Conservation (phyloP, 1,284 basidiomycete species). For the Trichosporon asahii region DNA sequence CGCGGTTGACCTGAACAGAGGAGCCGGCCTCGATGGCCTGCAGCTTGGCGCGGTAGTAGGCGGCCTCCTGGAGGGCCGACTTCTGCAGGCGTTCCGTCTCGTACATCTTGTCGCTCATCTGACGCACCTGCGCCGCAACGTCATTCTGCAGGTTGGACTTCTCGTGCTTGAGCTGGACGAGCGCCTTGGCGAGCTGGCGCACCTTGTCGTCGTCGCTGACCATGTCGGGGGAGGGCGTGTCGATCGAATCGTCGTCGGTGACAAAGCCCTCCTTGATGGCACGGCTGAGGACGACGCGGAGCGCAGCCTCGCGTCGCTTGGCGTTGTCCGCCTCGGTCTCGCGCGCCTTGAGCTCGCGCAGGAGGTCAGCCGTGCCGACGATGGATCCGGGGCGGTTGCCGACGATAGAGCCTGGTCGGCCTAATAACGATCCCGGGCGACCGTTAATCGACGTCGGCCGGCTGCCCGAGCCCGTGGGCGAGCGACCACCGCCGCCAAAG, state of each 20-base stretch:
- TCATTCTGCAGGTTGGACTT: conserved; percentile 42
- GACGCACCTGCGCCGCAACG: conserved; percentile 49
- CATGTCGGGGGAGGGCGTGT: conserved; percentile 21
- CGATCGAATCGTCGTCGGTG: conserved; percentile 56
- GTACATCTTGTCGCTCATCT: conserved; percentile 70
- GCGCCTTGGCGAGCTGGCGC: conserved; percentile 61
- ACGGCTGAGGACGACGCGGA: conserved; percentile 74
- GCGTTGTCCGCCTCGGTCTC: conserved; percentile 74
- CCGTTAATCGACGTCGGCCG: conserved; percentile 18
- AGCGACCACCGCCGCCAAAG: conserved; percentile 56
- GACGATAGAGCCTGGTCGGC: conserved; percentile 30
- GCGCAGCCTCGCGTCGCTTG: conserved; percentile 77
- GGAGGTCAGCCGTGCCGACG: conserved; percentile 66
- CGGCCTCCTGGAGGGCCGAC: conserved; percentile 87
- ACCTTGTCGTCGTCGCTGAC: conserved; percentile 27
- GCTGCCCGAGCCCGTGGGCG: conserved; percentile 55
- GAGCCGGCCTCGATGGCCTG: conserved; percentile 74
- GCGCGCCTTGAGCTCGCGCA: conserved; percentile 72
- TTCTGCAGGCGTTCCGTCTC: conserved; percentile 76
- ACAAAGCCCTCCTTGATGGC: conserved; percentile 80
- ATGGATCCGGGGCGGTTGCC: conserved; percentile 45
- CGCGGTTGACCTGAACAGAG: conserved; percentile 62
- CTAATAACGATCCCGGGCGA: conserved; percentile 20
- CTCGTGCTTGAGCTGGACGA: conserved; percentile 73
- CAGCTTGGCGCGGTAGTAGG: conserved; percentile 92